Base-by-base conservation (phyloP, 345 rosid genomes). In the Excoecaria cochinchinensis region DNA sequence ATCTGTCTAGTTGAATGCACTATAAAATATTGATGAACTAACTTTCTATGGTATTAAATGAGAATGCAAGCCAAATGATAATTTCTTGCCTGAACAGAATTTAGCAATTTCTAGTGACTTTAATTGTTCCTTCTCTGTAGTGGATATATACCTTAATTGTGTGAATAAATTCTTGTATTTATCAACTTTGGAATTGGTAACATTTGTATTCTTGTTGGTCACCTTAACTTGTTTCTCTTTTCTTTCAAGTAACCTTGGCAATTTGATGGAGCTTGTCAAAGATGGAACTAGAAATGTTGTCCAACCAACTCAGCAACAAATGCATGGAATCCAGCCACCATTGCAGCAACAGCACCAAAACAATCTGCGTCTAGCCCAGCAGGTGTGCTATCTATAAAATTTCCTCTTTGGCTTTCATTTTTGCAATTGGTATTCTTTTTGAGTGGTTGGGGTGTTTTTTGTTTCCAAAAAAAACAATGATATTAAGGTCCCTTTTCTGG, bases 251-350 rank as follows among this genome's bases (percentile, higher is more conserved):
- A 89, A 87, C 80, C 78, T 91, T 74, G 92, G 87, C 73, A 38
- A 70, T 75, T 86, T 95, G 74, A 87, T 86, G 57, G 97, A 91
- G 81, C 89, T 91, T 82, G 88, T 92, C n/a, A 95, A 89, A 82
- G 94, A 91, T 71, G 85, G 86, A 52, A 84, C 86, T 11, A 85
- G 89, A 86, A 85, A 69, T 69, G 25, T 79, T 55, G 75, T 78
- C 66, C 91, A 85, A 55, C 89, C 83, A 77, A 80, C 85, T 59
- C 99, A 83, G 78, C 90, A 86, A 72, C 97, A 89, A 74, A 73
- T 83, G 59, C 92, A 87, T 39, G 89, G 85, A 66, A 80, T 85
- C 48, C 97, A 90, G 82, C 75, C 88, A 74, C 89, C 81, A 22
- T 77, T 85, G 76, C 94, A 88, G 82, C 22, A 88, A 47, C 97